Evolutionary conservation across 306 rosid genomes (phyloP).

Genomic region (Cicer judaicum): DNA sequence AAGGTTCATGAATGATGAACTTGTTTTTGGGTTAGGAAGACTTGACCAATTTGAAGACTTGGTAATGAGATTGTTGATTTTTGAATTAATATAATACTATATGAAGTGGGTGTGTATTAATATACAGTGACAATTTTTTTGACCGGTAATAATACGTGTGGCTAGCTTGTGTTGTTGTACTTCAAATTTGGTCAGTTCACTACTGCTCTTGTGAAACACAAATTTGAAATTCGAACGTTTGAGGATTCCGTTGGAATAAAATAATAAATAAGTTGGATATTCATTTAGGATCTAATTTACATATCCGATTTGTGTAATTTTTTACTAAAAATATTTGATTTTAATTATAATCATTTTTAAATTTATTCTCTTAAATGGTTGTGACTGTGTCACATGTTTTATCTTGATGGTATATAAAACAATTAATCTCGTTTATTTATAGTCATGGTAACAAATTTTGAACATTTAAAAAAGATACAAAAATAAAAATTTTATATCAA

Average conservation of each 20-base stretch:
- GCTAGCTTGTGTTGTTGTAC: neutral
- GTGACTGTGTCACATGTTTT: too few relatives aligned
- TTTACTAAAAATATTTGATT: too few relatives aligned
- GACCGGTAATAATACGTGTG: conserved; percentile 34
- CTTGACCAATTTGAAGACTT: conserved; percentile 36
- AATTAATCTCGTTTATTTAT: too few relatives aligned
- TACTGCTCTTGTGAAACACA: conserved; percentile 32
- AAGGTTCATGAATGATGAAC: conserved; percentile 28
- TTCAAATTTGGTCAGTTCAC: conserved; percentile 40
- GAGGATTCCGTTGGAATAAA: conserved; percentile 31
- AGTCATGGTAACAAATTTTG: too few relatives aligned
- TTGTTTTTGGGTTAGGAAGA: conserved; percentile 15
- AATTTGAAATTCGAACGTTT: conserved; percentile 55
- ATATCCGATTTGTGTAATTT: too few relatives aligned
- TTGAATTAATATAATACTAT: neutral
- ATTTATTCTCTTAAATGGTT: too few relatives aligned
- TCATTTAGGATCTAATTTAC: neutral
- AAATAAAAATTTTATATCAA: too few relatives aligned
- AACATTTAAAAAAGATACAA: too few relatives aligned
- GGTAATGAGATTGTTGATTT: conserved; percentile 29
- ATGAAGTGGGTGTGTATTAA: neutral
- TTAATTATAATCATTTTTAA: too few relatives aligned
- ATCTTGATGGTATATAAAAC: too few relatives aligned
- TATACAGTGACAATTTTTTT: conserved; percentile 32
- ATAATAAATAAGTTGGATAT: neutral